Conservation (phyloP, 2,329 filamentous ascomycete species). For the Colletotrichum sp. region DNA sequence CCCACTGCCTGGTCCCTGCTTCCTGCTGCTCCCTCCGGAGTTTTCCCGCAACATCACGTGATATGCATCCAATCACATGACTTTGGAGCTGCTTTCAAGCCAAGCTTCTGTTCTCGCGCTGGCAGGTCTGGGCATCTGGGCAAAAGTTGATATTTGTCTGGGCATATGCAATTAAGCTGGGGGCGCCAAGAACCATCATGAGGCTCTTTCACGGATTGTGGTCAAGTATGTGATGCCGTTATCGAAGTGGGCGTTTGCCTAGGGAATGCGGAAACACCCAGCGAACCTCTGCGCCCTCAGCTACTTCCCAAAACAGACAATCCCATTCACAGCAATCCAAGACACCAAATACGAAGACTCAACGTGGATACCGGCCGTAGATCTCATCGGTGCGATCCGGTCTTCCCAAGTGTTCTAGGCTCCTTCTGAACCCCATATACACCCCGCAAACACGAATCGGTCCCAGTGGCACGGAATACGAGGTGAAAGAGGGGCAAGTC, state of each 20-base stretch:
- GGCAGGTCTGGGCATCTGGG: not conserved
- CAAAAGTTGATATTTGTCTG: not conserved
- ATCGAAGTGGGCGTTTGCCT: not conserved
- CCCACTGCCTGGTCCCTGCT: conserved; percentile 5
- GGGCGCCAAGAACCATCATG: not conserved
- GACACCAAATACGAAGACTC: not conserved
- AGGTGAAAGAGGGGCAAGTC: not conserved
- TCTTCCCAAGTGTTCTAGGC: not conserved
- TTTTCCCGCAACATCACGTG: not conserved
- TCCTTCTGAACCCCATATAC: not conserved
- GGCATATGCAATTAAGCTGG: not conserved
- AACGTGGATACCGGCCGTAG: not conserved
- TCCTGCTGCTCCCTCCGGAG: not conserved
- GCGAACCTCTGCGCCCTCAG: not conserved
- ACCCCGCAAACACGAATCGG: conserved; percentile 17
- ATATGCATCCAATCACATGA: accelerated
- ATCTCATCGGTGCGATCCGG: not conserved
- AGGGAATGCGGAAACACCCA: not conserved
- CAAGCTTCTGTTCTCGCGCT: not conserved
- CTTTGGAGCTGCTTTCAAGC: not conserved
- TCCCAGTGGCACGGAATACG: not conserved
- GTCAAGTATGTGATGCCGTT: not conserved
- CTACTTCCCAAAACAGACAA: not conserved
- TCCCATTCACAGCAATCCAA: not conserved
- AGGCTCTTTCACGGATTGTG: not conserved